A percentile compares a stretch with the other conserved stretches of the same genome.
phyloP scores from a whole-genome alignment of 768 basidiomycete species.

The Tricholoma sp. region DNA sequence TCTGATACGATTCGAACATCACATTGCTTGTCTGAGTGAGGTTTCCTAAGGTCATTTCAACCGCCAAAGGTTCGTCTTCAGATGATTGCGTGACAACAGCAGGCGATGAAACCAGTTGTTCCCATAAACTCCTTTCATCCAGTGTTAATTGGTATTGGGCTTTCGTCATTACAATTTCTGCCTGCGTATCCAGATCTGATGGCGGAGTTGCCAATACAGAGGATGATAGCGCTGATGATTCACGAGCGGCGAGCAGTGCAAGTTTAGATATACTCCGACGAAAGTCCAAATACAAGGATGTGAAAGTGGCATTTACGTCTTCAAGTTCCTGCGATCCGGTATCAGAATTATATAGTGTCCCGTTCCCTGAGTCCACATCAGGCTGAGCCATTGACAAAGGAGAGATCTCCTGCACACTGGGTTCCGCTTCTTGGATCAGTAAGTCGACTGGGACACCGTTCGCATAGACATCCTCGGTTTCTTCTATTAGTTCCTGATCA shows the following conservation, averaged over 20 bases:
- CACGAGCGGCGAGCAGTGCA: conserved; percentile 30
- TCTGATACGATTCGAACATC: conserved; percentile 61
- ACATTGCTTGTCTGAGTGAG: conserved; percentile 48
- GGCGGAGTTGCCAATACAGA: conserved; percentile 8
- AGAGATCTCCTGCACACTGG: background rate
- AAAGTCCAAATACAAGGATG: conserved; percentile 46
- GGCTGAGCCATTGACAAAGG: background rate
- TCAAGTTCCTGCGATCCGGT: conserved; percentile 4
- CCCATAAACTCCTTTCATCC: conserved; percentile 62
- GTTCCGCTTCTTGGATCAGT: background rate
- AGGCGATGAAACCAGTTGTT: conserved; percentile 27
- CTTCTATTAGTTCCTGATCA: background rate
- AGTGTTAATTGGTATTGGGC: conserved; percentile 52
- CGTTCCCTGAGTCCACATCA: background rate
- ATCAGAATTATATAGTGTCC: background rate
- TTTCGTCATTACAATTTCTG: conserved; percentile 53
- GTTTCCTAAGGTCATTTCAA: conserved; percentile 14
- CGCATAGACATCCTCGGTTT: background rate
- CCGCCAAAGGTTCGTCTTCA: conserved; percentile 6
- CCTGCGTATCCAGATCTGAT: conserved; percentile 26
- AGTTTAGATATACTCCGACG: conserved; percentile 42
- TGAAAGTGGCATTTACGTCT: conserved; percentile 33
- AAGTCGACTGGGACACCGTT: background rate
- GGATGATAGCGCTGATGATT: conserved; percentile 7
- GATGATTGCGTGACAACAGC: background rate